These are phyloP conservation scores for Candolleomyces eurysporus DNA, from an alignment of 768 basidiomycete genomes.

Conservation along the genomic window DNA sequence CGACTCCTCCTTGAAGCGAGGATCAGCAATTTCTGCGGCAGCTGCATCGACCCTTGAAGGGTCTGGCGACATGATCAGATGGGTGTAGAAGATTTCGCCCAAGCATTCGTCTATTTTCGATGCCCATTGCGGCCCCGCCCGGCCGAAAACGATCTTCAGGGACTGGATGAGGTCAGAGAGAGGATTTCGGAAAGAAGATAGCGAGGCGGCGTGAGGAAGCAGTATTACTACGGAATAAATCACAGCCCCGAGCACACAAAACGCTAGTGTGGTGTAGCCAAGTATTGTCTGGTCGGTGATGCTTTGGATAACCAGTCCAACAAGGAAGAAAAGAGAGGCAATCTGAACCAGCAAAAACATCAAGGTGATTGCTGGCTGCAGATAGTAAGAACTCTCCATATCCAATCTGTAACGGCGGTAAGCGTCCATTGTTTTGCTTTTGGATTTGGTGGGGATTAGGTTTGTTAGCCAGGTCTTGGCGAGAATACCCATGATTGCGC, in stretches of 20 bases:
- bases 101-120: not conserved
- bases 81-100: not conserved
- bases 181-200: not conserved
- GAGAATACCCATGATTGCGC: slow-evolving; percentile 24
- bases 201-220: not conserved
- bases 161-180: not conserved
- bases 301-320: slow-evolving; percentile 11
- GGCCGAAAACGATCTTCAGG: not conserved
- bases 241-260: not conserved
- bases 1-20: not conserved
- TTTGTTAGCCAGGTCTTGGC: slow-evolving; percentile 18
- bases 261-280: not conserved
- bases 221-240: not conserved
- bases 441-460: slow-evolving; percentile 12
- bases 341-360: slow-evolving; percentile 15
- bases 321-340: slow-evolving; percentile 14
- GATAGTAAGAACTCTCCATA: slow-evolving; percentile 9
- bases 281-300: not conserved
- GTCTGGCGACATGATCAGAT: not conserved
- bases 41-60: not conserved
- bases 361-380: slow-evolving; percentile 13
- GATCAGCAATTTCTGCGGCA: not conserved
- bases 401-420: slow-evolving; percentile 15
- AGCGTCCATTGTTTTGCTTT: slow-evolving; percentile 12
- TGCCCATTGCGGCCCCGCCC: too few species aligned